Conservation (phyloP, 148 eudicot genomes). For the Suaeda aralocaspica region DNA sequence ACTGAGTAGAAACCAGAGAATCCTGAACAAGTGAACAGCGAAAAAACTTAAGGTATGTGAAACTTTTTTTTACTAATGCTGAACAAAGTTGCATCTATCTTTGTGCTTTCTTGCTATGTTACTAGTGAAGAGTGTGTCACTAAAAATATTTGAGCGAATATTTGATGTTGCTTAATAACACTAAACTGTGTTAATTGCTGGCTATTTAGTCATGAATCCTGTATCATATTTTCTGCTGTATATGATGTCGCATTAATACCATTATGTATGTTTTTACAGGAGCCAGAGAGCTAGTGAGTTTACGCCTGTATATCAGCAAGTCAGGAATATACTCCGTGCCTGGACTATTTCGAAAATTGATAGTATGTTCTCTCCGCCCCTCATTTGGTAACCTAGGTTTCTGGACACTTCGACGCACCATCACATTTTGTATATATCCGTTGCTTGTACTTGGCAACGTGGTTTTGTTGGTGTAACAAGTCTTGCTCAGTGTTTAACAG, state of each 20-base stretch:
- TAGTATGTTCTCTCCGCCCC: not conserved
- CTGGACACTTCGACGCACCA: not conserved
- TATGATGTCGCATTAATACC: no score
- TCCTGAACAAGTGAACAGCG: not conserved
- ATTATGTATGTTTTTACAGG: no score
- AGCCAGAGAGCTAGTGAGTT: no score
- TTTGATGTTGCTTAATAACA: no score
- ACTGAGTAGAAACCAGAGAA: slow-evolving; percentile 12
- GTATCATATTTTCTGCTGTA: no score
- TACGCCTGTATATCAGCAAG: no score
- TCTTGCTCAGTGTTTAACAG: slow-evolving; percentile 20
- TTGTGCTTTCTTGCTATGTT: not conserved
- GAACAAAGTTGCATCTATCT: not conserved
- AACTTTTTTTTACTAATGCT: not conserved
- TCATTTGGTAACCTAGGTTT: not conserved
- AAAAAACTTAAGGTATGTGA: slow-evolving; percentile 14
- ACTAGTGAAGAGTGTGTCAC: not conserved
- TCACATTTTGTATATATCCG: not conserved
- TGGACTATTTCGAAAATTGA: not conserved
- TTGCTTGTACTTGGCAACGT: slow-evolving; percentile 11
- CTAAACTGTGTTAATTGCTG: no score
- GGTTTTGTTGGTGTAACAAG: slow-evolving; percentile 22
- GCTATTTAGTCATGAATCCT: no score
- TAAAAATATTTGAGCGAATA: not conserved
- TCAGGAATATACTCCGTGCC: not conserved